Evolutionary conservation across 2,329 filamentous ascomycete genomes (phyloP).

Genomic region (Nemania diffusa): DNA sequence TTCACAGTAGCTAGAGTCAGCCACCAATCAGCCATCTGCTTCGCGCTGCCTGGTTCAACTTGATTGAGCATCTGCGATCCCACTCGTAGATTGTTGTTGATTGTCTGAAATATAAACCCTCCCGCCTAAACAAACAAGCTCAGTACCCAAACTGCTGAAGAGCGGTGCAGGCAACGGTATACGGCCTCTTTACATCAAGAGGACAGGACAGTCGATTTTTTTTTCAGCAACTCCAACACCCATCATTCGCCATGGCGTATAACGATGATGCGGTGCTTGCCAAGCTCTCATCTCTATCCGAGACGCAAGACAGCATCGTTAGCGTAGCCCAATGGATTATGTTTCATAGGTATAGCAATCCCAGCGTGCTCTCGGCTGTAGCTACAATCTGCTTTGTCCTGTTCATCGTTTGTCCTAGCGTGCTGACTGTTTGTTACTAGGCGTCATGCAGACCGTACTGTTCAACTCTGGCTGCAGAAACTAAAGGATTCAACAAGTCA

Average conservation of each 20-base stretch:
- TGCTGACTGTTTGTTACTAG: constrained; percentile 60
- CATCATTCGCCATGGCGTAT: constrained; percentile 78
- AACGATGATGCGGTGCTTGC: constrained; percentile 94
- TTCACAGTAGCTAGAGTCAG: constrained; percentile 37
- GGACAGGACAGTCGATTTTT: constrained; percentile 3
- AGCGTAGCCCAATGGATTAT: constrained; percentile 99
- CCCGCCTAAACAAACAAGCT: constrained; percentile 4
- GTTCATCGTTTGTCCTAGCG: constrained; percentile 19
- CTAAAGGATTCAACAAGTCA: constrained; percentile 86
- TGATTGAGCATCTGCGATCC: constrained; percentile 34
- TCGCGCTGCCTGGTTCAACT: constrained; percentile 34
- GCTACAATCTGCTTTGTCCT: constrained; percentile 5
- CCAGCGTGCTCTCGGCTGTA: constrained; percentile 20
- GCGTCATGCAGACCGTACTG: constrained; percentile 90
- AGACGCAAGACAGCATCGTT: constrained; percentile 96
- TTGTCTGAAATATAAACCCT: constrained; percentile 37
- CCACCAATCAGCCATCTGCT: constrained; percentile 32
- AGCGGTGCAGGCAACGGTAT: background rate
- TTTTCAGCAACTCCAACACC: constrained; percentile 7
- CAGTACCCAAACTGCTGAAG: background rate
- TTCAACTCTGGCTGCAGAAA: constrained; percentile 89
- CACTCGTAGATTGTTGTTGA: constrained; percentile 38
- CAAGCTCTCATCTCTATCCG: constrained; percentile 94
- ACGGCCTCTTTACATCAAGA: background rate
- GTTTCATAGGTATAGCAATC: constrained; percentile 83